Evolutionary conservation across 305 asterid genomes (phyloP).

Genomic region (Rubia tinctorum): DNA sequence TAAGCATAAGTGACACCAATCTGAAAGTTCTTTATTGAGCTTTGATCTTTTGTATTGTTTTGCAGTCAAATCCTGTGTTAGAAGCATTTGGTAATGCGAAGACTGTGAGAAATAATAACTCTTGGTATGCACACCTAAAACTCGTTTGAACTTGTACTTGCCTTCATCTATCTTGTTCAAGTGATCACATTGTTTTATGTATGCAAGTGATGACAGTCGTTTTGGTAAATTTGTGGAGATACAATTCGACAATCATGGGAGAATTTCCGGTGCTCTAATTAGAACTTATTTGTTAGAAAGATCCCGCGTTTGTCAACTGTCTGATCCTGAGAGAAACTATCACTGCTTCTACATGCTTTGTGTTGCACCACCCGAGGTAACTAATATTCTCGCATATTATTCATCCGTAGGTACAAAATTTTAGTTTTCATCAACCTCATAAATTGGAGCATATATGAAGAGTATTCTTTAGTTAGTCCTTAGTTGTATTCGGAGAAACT

Average conservation of each 20-base stretch:
- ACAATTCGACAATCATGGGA: constrained; percentile 64
- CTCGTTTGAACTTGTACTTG: constrained; percentile 3
- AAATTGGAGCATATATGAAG: neutral
- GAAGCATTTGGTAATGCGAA: constrained; percentile 88
- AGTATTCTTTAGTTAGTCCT: neutral
- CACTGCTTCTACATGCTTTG: constrained; percentile 97
- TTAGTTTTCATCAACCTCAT: neutral
- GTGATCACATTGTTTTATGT: constrained; percentile 18
- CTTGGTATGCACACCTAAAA: constrained; percentile 42
- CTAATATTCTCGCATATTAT: constrained; percentile 12
- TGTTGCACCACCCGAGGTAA: constrained; percentile 90
- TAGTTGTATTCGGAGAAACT: neutral
- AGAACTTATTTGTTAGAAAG: constrained; percentile 82
- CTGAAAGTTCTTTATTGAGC: neutral
- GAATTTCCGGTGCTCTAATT: constrained; percentile 87
- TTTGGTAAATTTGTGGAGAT: constrained; percentile 90
- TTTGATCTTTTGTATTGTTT: constrained; percentile 18
- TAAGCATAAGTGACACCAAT: neutral
- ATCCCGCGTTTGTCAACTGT: constrained; percentile 85
- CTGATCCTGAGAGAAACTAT: constrained; percentile 97
- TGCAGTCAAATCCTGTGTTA: constrained; percentile 76
- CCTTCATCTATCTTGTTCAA: constrained; percentile 2
- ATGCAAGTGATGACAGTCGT: constrained; percentile 46
- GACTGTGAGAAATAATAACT: constrained; percentile 72
- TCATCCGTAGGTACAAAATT: neutral